These are phyloP conservation scores for Phaeophleospora eucalypticola DNA, from an alignment of 2,329 filamentous ascomycete species.

Conservation along the genomic window DNA sequence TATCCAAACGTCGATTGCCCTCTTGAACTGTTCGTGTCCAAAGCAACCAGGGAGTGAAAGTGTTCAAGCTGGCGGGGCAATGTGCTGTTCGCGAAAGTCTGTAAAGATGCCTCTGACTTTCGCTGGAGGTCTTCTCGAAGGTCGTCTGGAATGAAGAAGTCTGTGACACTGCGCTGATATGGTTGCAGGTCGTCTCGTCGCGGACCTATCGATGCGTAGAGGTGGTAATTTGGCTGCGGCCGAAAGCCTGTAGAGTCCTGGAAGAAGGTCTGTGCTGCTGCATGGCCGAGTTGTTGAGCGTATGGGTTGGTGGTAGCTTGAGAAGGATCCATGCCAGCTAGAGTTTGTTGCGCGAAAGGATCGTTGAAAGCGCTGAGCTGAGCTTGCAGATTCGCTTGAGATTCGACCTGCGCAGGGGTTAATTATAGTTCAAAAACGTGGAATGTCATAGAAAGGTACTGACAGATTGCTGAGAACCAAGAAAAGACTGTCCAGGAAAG, in stretches of 20 bases:
- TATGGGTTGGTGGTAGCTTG: constrained; percentile 61
- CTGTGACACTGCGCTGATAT: constrained; percentile 82
- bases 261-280: constrained; percentile 65
- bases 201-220: constrained; percentile 85
- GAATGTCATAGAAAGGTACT: too few species aligned
- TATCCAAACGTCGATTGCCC: constrained; percentile 78
- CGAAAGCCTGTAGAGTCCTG: constrained; percentile 54
- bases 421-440: too few species aligned
- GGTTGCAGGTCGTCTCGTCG: constrained; percentile 74
- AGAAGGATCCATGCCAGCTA: constrained; percentile 31
- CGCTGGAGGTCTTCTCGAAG: constrained; percentile 84
- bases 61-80: constrained; percentile 73
- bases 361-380: constrained; percentile 39
- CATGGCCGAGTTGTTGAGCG: constrained; percentile 62
- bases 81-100: constrained; percentile 70
- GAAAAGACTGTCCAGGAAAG: constrained; percentile 52
- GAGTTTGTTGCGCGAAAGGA: constrained; percentile 36
- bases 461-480: constrained; percentile 22
- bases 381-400: constrained; percentile 21
- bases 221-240: constrained; percentile 74
- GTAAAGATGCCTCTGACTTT: constrained; percentile 78
- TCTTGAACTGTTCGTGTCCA: constrained; percentile 78
- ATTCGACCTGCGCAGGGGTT: constrained; percentile 3
- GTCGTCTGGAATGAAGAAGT: constrained; percentile 87
- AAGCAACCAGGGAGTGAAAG: constrained; percentile 85